phyloP scores from a whole-genome alignment of 1,284 basidiomycete genomes.

The Wolfiporia cocos region DNA sequence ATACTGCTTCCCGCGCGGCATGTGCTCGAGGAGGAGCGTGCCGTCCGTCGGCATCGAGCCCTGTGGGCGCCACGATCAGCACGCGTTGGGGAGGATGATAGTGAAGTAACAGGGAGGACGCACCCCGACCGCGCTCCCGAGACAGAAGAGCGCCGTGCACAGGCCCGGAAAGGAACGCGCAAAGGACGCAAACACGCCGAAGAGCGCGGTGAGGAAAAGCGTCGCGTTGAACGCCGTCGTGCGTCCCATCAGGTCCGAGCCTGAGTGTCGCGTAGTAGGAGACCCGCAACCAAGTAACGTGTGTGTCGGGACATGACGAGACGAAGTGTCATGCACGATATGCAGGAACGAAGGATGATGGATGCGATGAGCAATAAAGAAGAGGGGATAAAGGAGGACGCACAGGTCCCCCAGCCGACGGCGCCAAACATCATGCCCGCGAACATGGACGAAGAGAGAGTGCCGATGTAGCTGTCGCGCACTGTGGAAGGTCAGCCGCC shows the following conservation, averaged over 20 bases:
- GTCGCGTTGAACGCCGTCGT: slow-evolving; percentile 90
- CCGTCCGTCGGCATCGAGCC: slow-evolving; percentile 97
- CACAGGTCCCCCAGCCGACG: slow-evolving; percentile 86
- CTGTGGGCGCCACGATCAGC: slow-evolving; percentile 30
- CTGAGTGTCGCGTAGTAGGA: no score
- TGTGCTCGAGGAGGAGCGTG: slow-evolving; percentile 89
- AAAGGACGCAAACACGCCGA: slow-evolving; percentile 81
- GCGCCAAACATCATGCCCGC: slow-evolving; percentile 97
- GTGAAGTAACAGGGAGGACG: slow-evolving; percentile 20
- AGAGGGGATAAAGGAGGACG: no score
- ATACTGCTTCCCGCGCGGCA: slow-evolving; percentile 88
- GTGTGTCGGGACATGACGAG: background rate
- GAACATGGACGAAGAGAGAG: slow-evolving; percentile 77
- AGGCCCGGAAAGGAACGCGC: slow-evolving; percentile 68
- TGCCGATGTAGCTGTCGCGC: slow-evolving; percentile 69
- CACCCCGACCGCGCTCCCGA: slow-evolving; percentile 90
- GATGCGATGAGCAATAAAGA: background rate
- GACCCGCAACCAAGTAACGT: no score
- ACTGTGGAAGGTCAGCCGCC: no score
- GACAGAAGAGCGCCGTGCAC: slow-evolving; percentile 77
- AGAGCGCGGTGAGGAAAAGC: slow-evolving; percentile 83
- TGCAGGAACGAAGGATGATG: background rate
- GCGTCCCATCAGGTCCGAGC: slow-evolving; percentile 80
- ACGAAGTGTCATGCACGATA: background rate
- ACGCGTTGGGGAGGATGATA: background rate